phyloP scores from a whole-genome alignment of 2,329 filamentous ascomycete species.

The Arachnomyces sp. region DNA sequence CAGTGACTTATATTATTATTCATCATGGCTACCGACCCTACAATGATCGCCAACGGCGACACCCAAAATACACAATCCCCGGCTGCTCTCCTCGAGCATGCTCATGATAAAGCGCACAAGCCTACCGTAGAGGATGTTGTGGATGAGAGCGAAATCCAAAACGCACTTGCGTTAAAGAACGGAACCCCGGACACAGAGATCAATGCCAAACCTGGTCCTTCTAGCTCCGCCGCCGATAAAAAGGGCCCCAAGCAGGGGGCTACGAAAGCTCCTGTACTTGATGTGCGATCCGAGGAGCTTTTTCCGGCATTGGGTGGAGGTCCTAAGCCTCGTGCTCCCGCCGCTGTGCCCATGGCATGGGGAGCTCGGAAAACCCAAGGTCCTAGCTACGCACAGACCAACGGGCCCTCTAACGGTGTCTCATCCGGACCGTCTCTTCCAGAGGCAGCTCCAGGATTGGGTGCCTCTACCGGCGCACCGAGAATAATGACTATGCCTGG shows the following conservation, averaged over 20 bases:
- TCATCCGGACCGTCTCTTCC: constrained; percentile 30
- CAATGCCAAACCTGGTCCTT: constrained; percentile 23
- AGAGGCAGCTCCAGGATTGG: constrained; percentile 12
- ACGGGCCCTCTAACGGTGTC: constrained; percentile 37
- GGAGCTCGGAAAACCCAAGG: constrained; percentile 51
- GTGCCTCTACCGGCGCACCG: constrained; percentile 31
- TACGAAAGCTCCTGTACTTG: constrained; percentile 48
- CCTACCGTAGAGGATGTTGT: constrained; percentile 71
- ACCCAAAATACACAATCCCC: constrained; percentile 40
- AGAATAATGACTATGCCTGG: constrained; percentile 69
- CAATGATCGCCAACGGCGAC: too few relatives aligned
- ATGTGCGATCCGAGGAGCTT: constrained; percentile 80
- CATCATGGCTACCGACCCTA: too few relatives aligned
- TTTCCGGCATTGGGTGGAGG: constrained; percentile 83
- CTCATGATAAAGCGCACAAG: constrained; percentile 47
- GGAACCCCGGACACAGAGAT: constrained; percentile 15
- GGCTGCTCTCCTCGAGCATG: constrained; percentile 48
- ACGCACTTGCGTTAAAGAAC: constrained; percentile 42
- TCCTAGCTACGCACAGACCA: constrained; percentile 3
- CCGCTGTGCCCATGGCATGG: constrained; percentile 67
- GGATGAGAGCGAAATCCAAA: constrained; percentile 66
- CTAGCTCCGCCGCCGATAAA: constrained; percentile 45
- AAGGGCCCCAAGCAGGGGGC: constrained; percentile 38
- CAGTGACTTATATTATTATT: too few relatives aligned
- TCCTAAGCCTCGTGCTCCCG: constrained; percentile 53